Conservation (phyloP, 2,329 filamentous ascomycete species). For the Colletotrichum navitas region DNA sequence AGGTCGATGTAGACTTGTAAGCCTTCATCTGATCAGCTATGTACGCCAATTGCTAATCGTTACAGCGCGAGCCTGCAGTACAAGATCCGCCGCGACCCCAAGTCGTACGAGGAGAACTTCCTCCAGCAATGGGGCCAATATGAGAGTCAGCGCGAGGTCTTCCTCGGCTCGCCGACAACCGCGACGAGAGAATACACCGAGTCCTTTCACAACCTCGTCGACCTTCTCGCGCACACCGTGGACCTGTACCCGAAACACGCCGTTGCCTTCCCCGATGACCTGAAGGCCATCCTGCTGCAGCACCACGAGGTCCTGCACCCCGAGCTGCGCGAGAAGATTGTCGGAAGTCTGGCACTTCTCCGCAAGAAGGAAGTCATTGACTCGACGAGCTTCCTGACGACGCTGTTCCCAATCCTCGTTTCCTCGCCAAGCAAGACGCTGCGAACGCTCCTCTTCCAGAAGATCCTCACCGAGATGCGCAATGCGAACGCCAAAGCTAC, state of each 20-base stretch:
- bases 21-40: conserved; percentile 45
- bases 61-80: conserved; percentile 86
- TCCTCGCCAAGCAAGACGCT: conserved; percentile 93
- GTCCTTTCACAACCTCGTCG: conserved; percentile 90
- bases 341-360: conserved; percentile 88
- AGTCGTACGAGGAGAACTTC: conserved; percentile 93
- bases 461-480: conserved; percentile 91
- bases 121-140: conserved; percentile 91
- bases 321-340: conserved; percentile 93
- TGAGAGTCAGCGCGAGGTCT: conserved; percentile 90
- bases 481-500: conserved; percentile 87
- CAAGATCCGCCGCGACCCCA: conserved; percentile 89
- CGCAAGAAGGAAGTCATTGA: conserved; percentile 93
- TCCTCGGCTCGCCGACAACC: conserved; percentile 84
- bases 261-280: conserved; percentile 79
- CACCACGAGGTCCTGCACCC: conserved; percentile 87
- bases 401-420: conserved; percentile 93
- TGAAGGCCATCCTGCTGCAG: conserved; percentile 82
- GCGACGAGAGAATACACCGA: conserved; percentile 83
- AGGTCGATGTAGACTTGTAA: conserved; percentile 90
- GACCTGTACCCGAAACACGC: conserved; percentile 92
- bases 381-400: conserved; percentile 85
- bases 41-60: conserved; percentile 46
- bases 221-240: conserved; percentile 92
- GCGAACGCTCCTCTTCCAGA: conserved; percentile 84